Evolutionary conservation across 257 asterid genomes (phyloP).

Genomic region (Avicennia marina): DNA sequence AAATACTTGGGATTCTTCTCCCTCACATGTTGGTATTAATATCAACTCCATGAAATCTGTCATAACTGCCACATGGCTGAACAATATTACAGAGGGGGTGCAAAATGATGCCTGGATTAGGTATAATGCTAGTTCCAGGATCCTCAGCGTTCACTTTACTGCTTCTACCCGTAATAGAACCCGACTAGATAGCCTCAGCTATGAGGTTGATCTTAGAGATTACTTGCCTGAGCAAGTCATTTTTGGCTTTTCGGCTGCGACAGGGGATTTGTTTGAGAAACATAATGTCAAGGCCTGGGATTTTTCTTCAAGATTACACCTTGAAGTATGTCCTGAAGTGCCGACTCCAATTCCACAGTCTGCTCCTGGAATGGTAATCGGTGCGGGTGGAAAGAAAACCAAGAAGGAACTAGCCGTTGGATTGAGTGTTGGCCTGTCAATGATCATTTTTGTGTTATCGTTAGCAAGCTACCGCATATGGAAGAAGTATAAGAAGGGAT

Average conservation of each 20-base stretch:
- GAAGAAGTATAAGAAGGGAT: background rate
- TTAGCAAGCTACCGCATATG: background rate
- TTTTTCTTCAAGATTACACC: constrained; percentile 13
- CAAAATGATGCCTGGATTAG: constrained; percentile 26
- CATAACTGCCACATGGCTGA: constrained; percentile 8
- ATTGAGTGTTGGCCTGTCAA: constrained; percentile 10
- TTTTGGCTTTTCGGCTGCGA: constrained; percentile 36
- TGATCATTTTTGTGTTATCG: background rate
- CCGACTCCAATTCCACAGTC: too few relatives aligned
- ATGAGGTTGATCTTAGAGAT: constrained; percentile 21
- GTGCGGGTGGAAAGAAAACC: background rate
- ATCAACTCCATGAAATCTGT: constrained; percentile 20
- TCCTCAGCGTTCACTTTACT: constrained; percentile 21
- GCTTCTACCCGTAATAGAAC: background rate
- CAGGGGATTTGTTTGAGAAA: constrained; percentile 10
- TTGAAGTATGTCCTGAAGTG: too few relatives aligned
- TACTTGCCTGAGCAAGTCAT: constrained; percentile 31
- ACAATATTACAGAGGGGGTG: background rate
- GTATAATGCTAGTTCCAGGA: constrained; percentile 16
- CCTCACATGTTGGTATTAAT: constrained; percentile 39
- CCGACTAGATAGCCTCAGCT: background rate
- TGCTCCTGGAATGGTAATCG: background rate
- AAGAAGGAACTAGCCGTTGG: constrained; percentile 11
- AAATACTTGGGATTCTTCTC: constrained; percentile 28
- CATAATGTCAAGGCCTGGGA: constrained; percentile 23